A percentile compares a stretch with the other conserved stretches of the same genome.
These are phyloP conservation scores for Podospora conica DNA, from an alignment of 495 filamentous ascomycete species.

Conservation along the genomic window DNA sequence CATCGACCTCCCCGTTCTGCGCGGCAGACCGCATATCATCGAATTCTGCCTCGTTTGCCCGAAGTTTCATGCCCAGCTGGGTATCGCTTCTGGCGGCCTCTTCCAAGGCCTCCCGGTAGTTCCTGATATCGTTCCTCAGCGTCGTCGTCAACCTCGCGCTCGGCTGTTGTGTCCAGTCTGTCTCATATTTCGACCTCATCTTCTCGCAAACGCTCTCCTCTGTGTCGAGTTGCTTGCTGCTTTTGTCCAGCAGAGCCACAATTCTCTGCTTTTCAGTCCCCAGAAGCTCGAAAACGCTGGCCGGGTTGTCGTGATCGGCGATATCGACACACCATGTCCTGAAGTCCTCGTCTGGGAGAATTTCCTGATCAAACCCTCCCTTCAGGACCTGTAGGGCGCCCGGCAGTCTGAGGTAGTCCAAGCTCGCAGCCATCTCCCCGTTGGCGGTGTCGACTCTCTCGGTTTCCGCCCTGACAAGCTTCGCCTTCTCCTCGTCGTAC, in stretches of 20 bases:
- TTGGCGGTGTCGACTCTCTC: conserved; percentile 88
- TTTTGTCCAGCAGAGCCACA: conserved; percentile 61
- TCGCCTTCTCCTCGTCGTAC: conserved; percentile 98
- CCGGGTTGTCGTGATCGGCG: conserved; percentile 68
- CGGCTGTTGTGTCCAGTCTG: conserved; percentile 95
- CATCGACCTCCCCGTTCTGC: conserved; percentile 80
- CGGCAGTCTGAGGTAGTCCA: conserved; percentile 90
- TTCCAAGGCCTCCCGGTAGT: conserved; percentile 80
- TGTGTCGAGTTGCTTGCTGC: conserved; percentile 83
- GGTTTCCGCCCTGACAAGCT: conserved; percentile 86
- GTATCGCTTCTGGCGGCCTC: conserved; percentile 84
- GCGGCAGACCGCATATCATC: conserved; percentile 93
- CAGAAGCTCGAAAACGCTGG: conserved; percentile 67
- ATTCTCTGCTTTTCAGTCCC: conserved; percentile 72
- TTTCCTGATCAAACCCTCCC: conserved; percentile 85
- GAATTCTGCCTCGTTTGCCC: conserved; percentile 79
- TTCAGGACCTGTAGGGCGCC: conserved; percentile 86
- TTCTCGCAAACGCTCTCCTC: conserved; percentile 98
- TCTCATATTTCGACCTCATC: conserved; percentile 96
- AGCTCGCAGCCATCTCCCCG: conserved; percentile 88
- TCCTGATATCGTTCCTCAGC: conserved; percentile 74
- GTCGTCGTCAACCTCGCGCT: conserved; percentile 84
- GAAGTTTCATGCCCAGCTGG: conserved; percentile 75
- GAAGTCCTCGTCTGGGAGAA: conserved; percentile 84
- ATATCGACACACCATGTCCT: conserved; percentile 89